These are phyloP conservation scores for Fusarium clavum DNA, from an alignment of 2,329 filamentous ascomycete genomes.

Conservation along the genomic window DNA sequence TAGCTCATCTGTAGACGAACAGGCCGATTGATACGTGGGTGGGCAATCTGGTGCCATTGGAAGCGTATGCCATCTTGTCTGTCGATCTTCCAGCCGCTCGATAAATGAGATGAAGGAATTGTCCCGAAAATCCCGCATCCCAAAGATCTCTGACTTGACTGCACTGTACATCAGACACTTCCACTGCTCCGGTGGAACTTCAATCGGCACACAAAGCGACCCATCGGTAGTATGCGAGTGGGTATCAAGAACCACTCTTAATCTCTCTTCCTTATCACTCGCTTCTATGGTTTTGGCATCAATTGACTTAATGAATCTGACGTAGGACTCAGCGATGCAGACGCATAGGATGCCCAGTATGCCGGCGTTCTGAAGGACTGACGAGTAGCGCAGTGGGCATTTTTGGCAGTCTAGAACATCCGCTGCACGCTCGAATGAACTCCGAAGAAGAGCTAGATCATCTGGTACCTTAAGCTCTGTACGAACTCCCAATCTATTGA, in stretches of 20 bases:
- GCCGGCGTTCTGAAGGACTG: conserved; percentile 1
- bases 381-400: background rate
- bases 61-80: conserved; percentile 3
- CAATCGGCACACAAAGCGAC: background rate
- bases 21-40: background rate
- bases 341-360: conserved; percentile 7
- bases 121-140: background rate
- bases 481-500: conserved; percentile 1
- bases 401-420: conserved; percentile 6
- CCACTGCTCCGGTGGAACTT: conserved; percentile 7
- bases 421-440: background rate
- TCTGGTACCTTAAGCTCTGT: background rate
- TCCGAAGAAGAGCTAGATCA: background rate
- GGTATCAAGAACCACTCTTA: background rate
- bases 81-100: conserved; percentile 6
- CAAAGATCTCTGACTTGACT: conserved; percentile 5
- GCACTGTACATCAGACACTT: conserved; percentile 7
- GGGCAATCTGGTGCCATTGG: background rate
- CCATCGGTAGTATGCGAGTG: background rate
- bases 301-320: conserved; percentile 6
- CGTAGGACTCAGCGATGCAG: conserved; percentile 6
- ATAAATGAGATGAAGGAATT: background rate
- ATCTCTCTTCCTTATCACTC: background rate
- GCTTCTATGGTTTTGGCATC: background rate
- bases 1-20: background rate